phyloP scores from a whole-genome alignment of 345 rosid species.

The Populus nigra region DNA sequence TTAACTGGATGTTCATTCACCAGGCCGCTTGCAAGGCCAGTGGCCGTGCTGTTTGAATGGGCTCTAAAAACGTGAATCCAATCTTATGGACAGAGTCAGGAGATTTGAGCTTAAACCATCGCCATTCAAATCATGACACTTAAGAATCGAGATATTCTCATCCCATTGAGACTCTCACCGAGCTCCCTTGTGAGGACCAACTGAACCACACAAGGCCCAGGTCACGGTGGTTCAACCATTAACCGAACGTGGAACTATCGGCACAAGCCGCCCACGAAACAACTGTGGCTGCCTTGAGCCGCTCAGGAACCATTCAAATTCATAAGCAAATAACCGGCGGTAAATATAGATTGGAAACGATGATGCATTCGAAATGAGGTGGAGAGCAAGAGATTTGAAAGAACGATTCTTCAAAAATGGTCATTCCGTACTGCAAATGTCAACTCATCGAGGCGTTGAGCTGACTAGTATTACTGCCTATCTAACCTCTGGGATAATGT shows the following conservation, averaged over 20 bases:
- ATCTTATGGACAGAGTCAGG: background rate
- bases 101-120: background rate
- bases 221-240: too few species aligned
- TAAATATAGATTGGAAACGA: too few species aligned
- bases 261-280: too few species aligned
- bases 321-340: too few species aligned
- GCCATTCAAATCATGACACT: background rate
- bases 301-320: too few species aligned
- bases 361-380: background rate
- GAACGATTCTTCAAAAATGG: background rate
- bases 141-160: too few species aligned
- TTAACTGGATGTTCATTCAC: background rate
- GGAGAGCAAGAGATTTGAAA: background rate
- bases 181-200: background rate
- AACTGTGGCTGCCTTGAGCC: too few species aligned
- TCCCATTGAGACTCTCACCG: background rate
- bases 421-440: background rate
- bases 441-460: background rate
- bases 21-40: background rate
- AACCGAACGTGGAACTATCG: too few species aligned
- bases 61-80: background rate
- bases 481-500: background rate
- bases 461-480: background rate
- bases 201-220: too few species aligned
- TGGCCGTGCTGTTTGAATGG: background rate